Base-by-base conservation (phyloP, 495 filamentous ascomycete genomes). In the Neurospora terricola region DNA sequence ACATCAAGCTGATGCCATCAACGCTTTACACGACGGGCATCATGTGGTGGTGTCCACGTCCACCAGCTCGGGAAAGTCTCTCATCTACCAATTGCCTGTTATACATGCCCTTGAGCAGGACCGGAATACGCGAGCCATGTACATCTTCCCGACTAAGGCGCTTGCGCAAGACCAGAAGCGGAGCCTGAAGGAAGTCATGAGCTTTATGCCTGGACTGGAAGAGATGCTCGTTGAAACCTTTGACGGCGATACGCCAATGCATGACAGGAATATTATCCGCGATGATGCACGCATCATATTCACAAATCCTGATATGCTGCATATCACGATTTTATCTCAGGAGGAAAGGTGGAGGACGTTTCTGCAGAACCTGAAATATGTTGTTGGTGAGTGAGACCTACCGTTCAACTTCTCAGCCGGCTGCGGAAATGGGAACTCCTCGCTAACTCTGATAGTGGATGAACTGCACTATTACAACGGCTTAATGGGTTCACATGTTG, bases 301-400 rank as follows among this genome's bases (percentile, higher is more conserved):
- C 79, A 99, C 96, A 9, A 99, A 99, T 76, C 96, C 96, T 0
- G 96, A 99, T 76, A 98, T 98, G 95, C 87, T 99, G 69, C 96
- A 99, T 76, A 89, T 98, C 68, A 96, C 92, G 1, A 96, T 99
- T 37, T 83, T 99, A 10, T 94, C 96, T 2, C 92, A 97, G 75
- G 96, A 99, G 81, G 91, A 93, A 71, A 84, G 87, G 69, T 99
- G 96, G 96, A 87, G 95, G 72, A 87, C 86, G 0, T 99, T 98
- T 81, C 82, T 99, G 45, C 87, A 94, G 79, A 94, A 97, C 74
- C 83, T 99, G 45, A 92, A 90, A 73, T 98, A 92, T 77, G 96
- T 99, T 6, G 94, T 98, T 21, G 90, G 90, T 81, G 82, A 81
- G 85, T 80, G 12, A 40, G 7, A 70, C 74, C 36, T 69, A 38